Conservation (phyloP, 129 eudicot genomes). For the Gnaphalium uliginosum region DNA sequence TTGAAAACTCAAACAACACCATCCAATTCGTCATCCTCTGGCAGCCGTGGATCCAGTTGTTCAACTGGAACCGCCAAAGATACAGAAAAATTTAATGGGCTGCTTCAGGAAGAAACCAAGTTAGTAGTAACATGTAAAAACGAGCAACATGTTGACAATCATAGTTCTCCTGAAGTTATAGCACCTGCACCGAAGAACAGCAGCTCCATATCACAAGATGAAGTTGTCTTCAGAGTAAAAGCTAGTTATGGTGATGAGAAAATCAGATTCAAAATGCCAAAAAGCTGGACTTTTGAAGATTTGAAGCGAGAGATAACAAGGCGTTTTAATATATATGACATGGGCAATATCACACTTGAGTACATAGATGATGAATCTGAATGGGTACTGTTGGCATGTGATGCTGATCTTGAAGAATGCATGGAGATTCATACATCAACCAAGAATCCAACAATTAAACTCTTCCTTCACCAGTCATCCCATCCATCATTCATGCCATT, state of each 20-base stretch:
- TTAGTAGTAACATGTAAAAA: constrained; percentile 36
- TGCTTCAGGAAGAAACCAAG: constrained; percentile 41
- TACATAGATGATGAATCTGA: constrained; percentile 65
- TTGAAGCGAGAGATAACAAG: constrained; percentile 43
- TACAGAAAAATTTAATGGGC: constrained; percentile 15
- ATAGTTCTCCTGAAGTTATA: constrained; percentile 25
- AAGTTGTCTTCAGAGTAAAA: constrained; percentile 40
- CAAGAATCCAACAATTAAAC: constrained; percentile 44
- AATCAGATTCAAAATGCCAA: constrained; percentile 49
- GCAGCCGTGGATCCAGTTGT: constrained; percentile 45
- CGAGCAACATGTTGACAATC: constrained; percentile 23
- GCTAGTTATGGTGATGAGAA: constrained; percentile 53
- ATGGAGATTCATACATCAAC: constrained; percentile 51
- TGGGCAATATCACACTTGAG: constrained; percentile 38
- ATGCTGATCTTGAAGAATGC: constrained; percentile 72
- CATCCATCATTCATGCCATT: constrained; percentile 26
- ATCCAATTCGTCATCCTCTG: constrained; percentile 45
- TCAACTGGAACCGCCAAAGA: constrained; percentile 3
- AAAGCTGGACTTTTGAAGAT: constrained; percentile 40
- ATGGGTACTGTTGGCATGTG: constrained; percentile 68
- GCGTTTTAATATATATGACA: constrained; percentile 41
- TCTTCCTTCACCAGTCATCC: constrained; percentile 31
- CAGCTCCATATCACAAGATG: constrained; percentile 25
- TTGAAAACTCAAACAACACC: constrained; percentile 32
- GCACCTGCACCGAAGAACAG: constrained; percentile 27